These are phyloP conservation scores for Pichiaceae sp. DNA, from an alignment of 1,139 yeast species.

Conservation along the genomic window DNA sequence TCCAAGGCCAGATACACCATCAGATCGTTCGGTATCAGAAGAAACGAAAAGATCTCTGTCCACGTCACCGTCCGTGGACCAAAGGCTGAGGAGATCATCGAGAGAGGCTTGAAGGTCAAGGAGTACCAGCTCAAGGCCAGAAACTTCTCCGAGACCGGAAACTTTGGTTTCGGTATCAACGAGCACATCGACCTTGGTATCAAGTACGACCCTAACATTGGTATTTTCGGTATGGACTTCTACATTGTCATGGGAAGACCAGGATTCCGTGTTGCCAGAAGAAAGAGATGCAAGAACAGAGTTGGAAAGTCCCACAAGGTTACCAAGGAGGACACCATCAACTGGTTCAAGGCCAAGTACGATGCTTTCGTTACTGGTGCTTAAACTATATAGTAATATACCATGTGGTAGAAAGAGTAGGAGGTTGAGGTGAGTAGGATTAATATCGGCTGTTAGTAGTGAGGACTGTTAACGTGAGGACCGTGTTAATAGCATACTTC, in stretches of 20 bases:
- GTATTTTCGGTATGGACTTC: slow-evolving; percentile 99
- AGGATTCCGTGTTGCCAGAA: slow-evolving; percentile 98
- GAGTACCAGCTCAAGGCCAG: slow-evolving; percentile 92
- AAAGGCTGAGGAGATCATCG: slow-evolving; percentile 99
- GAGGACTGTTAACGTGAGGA: too few relatives aligned
- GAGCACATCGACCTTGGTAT: slow-evolving; percentile 99
- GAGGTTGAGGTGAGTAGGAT: too few relatives aligned
- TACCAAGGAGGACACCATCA: slow-evolving; percentile 87
- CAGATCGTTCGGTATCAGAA: slow-evolving; percentile 99
- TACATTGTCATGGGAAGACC: slow-evolving; percentile 99
- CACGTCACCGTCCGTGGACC: slow-evolving; percentile 99
- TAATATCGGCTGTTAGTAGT: too few relatives aligned
- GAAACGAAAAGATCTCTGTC: slow-evolving; percentile 99
- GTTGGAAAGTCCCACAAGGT: slow-evolving; percentile 93
- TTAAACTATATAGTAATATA: slow-evolving; percentile 29
- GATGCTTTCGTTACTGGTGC: slow-evolving; percentile 95
- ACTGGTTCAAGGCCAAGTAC: slow-evolving; percentile 99
- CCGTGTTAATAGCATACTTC: too few relatives aligned
- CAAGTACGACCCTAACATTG: slow-evolving; percentile 99
- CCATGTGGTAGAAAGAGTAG: too few relatives aligned
- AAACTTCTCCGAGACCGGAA: slow-evolving; percentile 98
- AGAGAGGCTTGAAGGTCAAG: slow-evolving; percentile 99
- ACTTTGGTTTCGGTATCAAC: slow-evolving; percentile 99
- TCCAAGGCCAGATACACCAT: slow-evolving; percentile 99
- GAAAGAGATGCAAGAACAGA: slow-evolving; percentile 90